phyloP scores from a whole-genome alignment of 768 basidiomycete genomes.

The Mycena pura region DNA sequence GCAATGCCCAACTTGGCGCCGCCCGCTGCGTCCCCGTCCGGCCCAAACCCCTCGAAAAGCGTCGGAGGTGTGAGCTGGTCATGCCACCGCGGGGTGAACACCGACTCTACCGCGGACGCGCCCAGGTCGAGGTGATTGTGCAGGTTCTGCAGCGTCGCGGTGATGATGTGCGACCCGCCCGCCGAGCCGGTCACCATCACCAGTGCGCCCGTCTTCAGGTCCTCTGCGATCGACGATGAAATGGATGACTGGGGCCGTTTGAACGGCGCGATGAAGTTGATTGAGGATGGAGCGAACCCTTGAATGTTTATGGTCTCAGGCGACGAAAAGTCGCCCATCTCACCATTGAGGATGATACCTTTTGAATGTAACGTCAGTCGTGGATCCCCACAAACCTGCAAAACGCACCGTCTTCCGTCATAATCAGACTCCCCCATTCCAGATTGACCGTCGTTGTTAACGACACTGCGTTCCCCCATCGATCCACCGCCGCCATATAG shows the following conservation, averaged over 20 bases:
- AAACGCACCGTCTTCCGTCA: constrained; percentile 38
- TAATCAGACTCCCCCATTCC: constrained; percentile 33
- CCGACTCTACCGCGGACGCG: constrained; percentile 26
- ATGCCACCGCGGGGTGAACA: constrained; percentile 32
- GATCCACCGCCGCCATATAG: constrained; percentile 44
- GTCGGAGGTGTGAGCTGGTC: constrained; percentile 33
- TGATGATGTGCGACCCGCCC: constrained; percentile 44
- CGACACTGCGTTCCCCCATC: constrained; percentile 34
- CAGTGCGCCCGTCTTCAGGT: constrained; percentile 40
- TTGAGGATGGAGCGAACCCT: constrained; percentile 44
- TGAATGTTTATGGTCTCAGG: constrained; percentile 37
- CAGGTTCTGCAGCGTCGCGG: constrained; percentile 43
- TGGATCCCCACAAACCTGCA: too few species aligned
- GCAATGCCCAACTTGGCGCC: constrained; percentile 17
- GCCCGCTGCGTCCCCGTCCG: neutral
- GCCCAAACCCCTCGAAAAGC: constrained; percentile 29
- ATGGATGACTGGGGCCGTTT: constrained; percentile 42
- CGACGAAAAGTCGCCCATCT: constrained; percentile 38
- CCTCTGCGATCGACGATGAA: constrained; percentile 43
- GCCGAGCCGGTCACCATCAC: constrained; percentile 45
- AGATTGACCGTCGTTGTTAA: constrained; percentile 37
- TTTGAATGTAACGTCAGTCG: too few species aligned
- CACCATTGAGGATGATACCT: constrained; percentile 31
- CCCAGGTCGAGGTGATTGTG: constrained; percentile 43
- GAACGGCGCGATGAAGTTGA: constrained; percentile 39